phyloP scores from a whole-genome alignment of 305 asterid genomes.

The Euphrasia arctica region DNA sequence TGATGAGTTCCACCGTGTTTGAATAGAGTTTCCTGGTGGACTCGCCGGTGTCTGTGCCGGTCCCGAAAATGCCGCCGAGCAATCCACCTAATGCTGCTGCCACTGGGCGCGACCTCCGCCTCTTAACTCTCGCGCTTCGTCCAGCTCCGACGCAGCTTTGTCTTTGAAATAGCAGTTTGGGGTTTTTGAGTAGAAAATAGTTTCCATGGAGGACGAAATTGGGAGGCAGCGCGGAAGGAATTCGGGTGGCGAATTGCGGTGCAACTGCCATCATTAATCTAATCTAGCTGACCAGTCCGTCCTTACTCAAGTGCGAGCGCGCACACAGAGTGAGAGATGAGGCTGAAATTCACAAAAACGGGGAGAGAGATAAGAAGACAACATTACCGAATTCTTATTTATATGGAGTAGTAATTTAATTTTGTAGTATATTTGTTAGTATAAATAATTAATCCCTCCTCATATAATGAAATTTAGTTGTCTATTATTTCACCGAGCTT shows the following conservation, averaged over 20 bases:
- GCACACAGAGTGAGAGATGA: background rate
- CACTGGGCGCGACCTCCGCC: slow-evolving; percentile 43
- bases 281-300: background rate
- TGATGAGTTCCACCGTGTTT: slow-evolving; percentile 53
- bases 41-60: slow-evolving; percentile 70
- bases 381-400: too few species aligned
- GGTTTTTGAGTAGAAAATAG: slow-evolving; percentile 21
- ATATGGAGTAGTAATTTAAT: too few species aligned
- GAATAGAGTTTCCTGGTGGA: slow-evolving; percentile 70
- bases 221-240: slow-evolving; percentile 32
- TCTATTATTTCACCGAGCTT: too few species aligned
- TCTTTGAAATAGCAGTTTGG: slow-evolving; percentile 10
- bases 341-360: slow-evolving; percentile 22
- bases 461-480: too few species aligned
- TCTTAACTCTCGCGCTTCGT: slow-evolving; percentile 25
- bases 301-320: background rate
- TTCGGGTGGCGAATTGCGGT: slow-evolving; percentile 29
- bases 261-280: slow-evolving; percentile 33
- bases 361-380: slow-evolving; percentile 20
- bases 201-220: slow-evolving; percentile 28
- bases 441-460: too few species aligned
- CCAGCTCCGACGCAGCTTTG: slow-evolving; percentile 15
- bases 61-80: slow-evolving; percentile 75
- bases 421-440: too few species aligned
- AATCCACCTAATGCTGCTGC: slow-evolving; percentile 81